A percentile compares a stretch with the other conserved stretches of the same genome.
These are phyloP conservation scores for Ceratocystis cubensis DNA, from an alignment of 2,329 filamentous ascomycete species.

Conservation along the genomic window DNA sequence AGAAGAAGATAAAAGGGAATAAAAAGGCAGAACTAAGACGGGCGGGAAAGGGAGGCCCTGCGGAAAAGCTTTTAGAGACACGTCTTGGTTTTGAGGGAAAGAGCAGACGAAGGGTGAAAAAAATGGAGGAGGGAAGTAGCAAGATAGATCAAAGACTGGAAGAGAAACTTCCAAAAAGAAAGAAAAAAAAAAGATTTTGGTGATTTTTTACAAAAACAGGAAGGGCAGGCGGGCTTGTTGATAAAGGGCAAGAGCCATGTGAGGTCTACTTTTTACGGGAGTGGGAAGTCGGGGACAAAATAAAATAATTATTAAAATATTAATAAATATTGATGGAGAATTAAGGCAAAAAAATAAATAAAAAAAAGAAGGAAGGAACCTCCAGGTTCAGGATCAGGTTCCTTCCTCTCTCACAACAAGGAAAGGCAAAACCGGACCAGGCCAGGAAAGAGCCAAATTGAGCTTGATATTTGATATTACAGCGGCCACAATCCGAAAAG, in stretches of 20 bases:
- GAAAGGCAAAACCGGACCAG: neutral
- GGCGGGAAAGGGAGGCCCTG: neutral
- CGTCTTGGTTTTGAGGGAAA: conserved; percentile 1
- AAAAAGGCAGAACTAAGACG: neutral
- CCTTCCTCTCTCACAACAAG: neutral
- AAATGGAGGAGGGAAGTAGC: neutral
- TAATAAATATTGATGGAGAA: neutral
- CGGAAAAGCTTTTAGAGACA: neutral
- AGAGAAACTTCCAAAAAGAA: neutral
- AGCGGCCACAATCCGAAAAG: neutral
- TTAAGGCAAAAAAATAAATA: neutral
- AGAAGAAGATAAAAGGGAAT: neutral
- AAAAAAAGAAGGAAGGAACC: neutral
- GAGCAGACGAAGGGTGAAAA: neutral
- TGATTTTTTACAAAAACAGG: neutral
- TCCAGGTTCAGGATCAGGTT: neutral
- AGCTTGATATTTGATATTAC: neutral
- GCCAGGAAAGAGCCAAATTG: neutral
- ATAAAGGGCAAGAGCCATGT: neutral
- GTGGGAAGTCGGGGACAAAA: neutral
- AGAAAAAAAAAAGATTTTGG: too few relatives aligned
- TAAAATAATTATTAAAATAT: neutral
- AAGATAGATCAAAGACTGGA: neutral
- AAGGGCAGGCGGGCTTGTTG: conserved; percentile 1
- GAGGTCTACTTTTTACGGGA: neutral